Percentiles rank a stretch among this genome's conserved stretches.
phyloP scores from a whole-genome alignment of 345 rosid species.

The Syzygium jambos region DNA sequence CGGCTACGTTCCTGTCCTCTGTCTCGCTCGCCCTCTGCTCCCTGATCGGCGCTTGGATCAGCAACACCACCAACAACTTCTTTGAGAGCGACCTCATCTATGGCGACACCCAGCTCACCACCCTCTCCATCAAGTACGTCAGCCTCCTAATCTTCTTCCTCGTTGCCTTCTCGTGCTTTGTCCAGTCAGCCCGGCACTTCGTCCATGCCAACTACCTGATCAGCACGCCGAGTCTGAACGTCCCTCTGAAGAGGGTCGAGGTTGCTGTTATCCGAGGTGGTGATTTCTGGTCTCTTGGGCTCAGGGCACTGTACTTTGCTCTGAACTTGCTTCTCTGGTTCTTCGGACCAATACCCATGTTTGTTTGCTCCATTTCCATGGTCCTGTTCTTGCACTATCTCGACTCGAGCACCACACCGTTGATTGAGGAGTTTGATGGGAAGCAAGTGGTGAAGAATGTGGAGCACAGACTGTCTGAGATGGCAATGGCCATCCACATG shows the following conservation, averaged over 20 bases:
- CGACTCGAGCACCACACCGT: constrained; percentile 40
- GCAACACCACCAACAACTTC: constrained; percentile 31
- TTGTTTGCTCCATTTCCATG: constrained; percentile 43
- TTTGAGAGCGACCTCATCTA: constrained; percentile 19
- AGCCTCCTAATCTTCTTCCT: constrained; percentile 52
- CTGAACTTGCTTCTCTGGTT: constrained; percentile 60
- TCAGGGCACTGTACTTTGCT: constrained; percentile 68
- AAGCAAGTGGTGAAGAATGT: background rate
- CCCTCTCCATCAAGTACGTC: constrained; percentile 56
- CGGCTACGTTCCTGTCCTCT: constrained; percentile 56
- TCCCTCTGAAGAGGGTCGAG: constrained; percentile 31
- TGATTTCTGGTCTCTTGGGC: constrained; percentile 68
- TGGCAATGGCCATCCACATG: background rate
- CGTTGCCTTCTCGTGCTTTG: constrained; percentile 58
- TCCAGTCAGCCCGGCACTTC: constrained; percentile 55
- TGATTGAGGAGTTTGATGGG: constrained; percentile 7
- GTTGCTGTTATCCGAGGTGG: constrained; percentile 48
- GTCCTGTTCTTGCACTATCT: constrained; percentile 32
- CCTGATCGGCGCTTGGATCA: constrained; percentile 79
- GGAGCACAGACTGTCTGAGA: background rate
- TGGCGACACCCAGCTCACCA: constrained; percentile 22
- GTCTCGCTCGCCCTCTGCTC: constrained; percentile 63
- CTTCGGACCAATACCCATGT: constrained; percentile 85
- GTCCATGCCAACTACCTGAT: constrained; percentile 66
- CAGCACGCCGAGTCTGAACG: constrained; percentile 37